Evolutionary conservation across 2,329 filamentous ascomycete species (phyloP).

Genomic region (Calonectria hongkongensis): DNA sequence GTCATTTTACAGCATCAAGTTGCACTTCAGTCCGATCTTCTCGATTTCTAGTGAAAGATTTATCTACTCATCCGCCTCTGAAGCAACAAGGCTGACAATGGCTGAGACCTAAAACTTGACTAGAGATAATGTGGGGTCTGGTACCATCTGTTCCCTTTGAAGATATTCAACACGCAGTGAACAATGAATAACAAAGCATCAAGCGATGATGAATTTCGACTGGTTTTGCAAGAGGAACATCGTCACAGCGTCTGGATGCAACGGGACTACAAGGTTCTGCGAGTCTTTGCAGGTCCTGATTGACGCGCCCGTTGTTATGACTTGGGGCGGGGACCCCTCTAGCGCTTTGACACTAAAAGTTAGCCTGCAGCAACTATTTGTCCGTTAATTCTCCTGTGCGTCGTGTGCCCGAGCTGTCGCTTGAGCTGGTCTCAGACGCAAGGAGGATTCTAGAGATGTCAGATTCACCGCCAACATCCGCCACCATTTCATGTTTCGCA

Average conservation of each 20-base stretch:
- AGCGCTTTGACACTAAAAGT: slow-evolving; percentile 3
- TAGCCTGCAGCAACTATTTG: background rate
- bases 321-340: background rate
- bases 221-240: background rate
- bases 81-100: too few relatives aligned
- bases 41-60: background rate
- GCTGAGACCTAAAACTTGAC: too few relatives aligned
- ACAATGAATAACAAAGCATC: background rate
- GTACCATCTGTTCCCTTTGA: too few relatives aligned
- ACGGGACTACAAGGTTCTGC: background rate
- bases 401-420: background rate
- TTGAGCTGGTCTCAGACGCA: background rate
- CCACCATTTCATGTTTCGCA: background rate
- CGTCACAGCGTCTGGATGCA: background rate
- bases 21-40: background rate
- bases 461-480: background rate
- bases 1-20: background rate
- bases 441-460: background rate
- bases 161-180: background rate
- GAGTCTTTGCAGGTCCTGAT: background rate
- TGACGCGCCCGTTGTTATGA: background rate
- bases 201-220: background rate
- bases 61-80: background rate
- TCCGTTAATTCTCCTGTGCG: background rate
- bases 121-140: too few relatives aligned